These are phyloP conservation scores for Fusarium hostae DNA, from an alignment of 2,329 filamentous ascomycete genomes.

Conservation along the genomic window DNA sequence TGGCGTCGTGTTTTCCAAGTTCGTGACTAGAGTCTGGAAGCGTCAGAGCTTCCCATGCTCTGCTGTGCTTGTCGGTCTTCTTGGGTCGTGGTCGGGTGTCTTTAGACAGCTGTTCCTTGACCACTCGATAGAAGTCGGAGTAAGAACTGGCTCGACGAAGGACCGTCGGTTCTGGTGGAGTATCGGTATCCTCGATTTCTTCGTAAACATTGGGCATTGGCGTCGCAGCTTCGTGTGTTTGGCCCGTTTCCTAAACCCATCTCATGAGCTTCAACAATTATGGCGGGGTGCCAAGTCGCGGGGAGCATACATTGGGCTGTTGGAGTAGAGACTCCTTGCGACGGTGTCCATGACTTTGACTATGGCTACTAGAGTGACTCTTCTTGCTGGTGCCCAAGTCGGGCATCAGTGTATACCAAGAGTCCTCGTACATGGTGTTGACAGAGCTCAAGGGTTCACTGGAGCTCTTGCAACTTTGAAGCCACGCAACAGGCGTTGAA, in stretches of 20 bases:
- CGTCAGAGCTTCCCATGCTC: slow-evolving; percentile 63
- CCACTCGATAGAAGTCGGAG: slow-evolving; percentile 77
- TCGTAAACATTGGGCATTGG: slow-evolving; percentile 69
- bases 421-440: slow-evolving; percentile 79
- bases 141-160: slow-evolving; percentile 77
- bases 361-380: slow-evolving; percentile 56
- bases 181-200: slow-evolving; percentile 63
- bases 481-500: slow-evolving; percentile 46
- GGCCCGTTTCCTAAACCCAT: slow-evolving; percentile 62
- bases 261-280: slow-evolving; percentile 41
- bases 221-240: slow-evolving; percentile 62
- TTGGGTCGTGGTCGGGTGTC: slow-evolving; percentile 57
- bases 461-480: slow-evolving; percentile 38
- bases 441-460: slow-evolving; percentile 30
- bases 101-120: slow-evolving; percentile 66
- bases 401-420: slow-evolving; percentile 83
- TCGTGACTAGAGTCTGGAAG: slow-evolving; percentile 42
- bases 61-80: slow-evolving; percentile 54
- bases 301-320: slow-evolving; percentile 65
- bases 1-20: slow-evolving; percentile 41
- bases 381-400: slow-evolving; percentile 66
- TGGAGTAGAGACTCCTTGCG: slow-evolving; percentile 77
- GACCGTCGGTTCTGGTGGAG: slow-evolving; percentile 74
- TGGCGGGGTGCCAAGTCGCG: slow-evolving; percentile 19
- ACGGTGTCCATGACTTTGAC: slow-evolving; percentile 64